A percentile compares a stretch with the other conserved stretches of the same genome.
Conservation (phyloP, 2,329 filamentous ascomycete species). For the Aspergillus fischeri region DNA sequence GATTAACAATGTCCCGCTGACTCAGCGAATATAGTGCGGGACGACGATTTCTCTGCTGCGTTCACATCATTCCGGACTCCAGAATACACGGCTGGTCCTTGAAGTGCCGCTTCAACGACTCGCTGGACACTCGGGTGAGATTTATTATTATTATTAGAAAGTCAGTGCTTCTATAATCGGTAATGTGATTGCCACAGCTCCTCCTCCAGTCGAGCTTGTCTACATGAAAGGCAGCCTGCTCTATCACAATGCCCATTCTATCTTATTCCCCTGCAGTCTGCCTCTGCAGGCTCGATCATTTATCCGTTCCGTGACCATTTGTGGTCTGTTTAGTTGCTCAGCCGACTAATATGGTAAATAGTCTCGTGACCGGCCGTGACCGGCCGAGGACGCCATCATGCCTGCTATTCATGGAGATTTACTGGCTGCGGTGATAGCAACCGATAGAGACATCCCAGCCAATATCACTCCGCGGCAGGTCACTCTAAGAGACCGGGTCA, state of each 20-base stretch:
- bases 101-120: conserved; percentile 28
- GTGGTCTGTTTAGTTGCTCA: conserved; percentile 3
- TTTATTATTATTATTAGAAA: conserved; percentile 14
- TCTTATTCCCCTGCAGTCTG: not conserved
- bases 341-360: conserved; percentile 31
- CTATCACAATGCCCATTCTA: not conserved
- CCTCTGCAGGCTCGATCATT: not conserved
- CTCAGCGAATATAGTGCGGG: conserved; percentile 13
- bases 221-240: not conserved
- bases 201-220: not conserved
- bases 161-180: conserved; percentile 3
- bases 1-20: not conserved
- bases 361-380: conserved; percentile 31
- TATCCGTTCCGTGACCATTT: not conserved
- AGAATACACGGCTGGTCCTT: conserved; percentile 42
- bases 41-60: conserved; percentile 36
- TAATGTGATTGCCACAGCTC: not conserved
- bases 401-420: conserved; percentile 36
- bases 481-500: conserved; percentile 77
- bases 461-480: conserved; percentile 72
- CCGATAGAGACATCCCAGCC: conserved; percentile 54
- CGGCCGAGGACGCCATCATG: conserved; percentile 26
- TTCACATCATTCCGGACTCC: conserved; percentile 39
- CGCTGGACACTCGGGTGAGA: conserved; percentile 19
- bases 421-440: conserved; percentile 26